phyloP scores from a whole-genome alignment of 768 basidiomycete species.

The Suillus brevipes region DNA sequence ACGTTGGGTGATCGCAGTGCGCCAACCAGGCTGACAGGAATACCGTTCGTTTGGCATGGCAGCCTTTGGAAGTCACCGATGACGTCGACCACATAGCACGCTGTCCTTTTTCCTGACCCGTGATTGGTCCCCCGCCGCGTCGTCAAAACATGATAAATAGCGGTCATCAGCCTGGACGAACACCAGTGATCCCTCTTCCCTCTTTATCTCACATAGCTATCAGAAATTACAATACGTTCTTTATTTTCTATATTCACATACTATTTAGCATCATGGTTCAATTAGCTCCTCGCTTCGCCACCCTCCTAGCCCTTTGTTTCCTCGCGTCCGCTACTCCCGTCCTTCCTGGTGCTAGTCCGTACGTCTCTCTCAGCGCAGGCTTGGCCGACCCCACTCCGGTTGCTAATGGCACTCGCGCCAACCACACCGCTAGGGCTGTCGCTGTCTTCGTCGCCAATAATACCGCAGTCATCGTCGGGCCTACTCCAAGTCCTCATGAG shows the following conservation, averaged over 20 bases:
- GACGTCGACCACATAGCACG: slow-evolving; percentile 8
- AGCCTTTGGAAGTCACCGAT: background rate
- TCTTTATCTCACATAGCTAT: slow-evolving; percentile 12
- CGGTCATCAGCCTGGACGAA: background rate
- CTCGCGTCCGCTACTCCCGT: slow-evolving; percentile 17
- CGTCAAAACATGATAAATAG: slow-evolving; percentile 24
- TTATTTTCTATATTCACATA: slow-evolving; percentile 29
- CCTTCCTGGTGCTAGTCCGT: slow-evolving; percentile 8
- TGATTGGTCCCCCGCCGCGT: background rate
- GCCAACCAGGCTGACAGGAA: background rate
- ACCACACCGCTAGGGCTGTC: background rate
- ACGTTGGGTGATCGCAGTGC: background rate
- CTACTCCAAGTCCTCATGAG: background rate
- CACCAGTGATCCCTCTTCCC: slow-evolving; percentile 10
- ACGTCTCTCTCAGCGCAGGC: background rate
- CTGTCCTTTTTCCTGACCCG: background rate
- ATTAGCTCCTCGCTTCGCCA: slow-evolving; percentile 28
- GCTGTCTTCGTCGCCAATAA: background rate
- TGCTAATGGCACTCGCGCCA: background rate
- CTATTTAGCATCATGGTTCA: slow-evolving; percentile 29
- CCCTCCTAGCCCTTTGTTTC: slow-evolving; percentile 31
- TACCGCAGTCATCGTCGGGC: background rate
- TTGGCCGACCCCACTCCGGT: background rate
- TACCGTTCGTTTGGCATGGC: slow-evolving; percentile 1
- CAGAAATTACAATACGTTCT: slow-evolving; percentile 9